Evolutionary conservation across 2,329 filamentous ascomycete genomes (phyloP).

Genomic region (Lasiodiplodia gonubiensis): DNA sequence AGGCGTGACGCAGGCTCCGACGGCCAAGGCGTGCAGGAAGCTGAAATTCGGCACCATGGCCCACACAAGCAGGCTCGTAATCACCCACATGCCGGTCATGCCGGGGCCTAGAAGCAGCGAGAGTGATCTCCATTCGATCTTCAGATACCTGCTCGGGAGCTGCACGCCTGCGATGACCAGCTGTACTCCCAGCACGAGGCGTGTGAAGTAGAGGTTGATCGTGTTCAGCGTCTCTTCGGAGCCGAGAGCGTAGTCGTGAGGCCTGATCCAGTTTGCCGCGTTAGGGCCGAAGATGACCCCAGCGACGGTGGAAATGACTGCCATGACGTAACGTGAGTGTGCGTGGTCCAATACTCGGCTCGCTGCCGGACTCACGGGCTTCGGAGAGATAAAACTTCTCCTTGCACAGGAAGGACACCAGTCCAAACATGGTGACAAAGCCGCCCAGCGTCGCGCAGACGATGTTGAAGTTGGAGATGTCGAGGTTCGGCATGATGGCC

Average conservation of each 20-base stretch:
- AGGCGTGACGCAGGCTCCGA: constrained; percentile 88
- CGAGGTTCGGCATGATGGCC: constrained; percentile 63
- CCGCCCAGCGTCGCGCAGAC: constrained; percentile 80
- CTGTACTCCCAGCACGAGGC: constrained; percentile 88
- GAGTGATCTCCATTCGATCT: constrained; percentile 78
- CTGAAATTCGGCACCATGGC: constrained; percentile 71
- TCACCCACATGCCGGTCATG: constrained; percentile 87
- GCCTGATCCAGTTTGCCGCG: constrained; percentile 76
- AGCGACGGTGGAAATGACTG: constrained; percentile 82
- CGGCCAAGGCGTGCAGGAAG: constrained; percentile 78
- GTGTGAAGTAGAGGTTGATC: constrained; percentile 82
- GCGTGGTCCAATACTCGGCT: neutral
- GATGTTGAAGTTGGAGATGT: constrained; percentile 80
- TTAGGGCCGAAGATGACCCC: constrained; percentile 80
- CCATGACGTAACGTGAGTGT: constrained; percentile 1
- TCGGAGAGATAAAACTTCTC: constrained; percentile 91
- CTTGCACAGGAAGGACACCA: constrained; percentile 88
- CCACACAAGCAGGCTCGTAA: constrained; percentile 80
- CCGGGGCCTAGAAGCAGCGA: constrained; percentile 78
- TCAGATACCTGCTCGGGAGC: constrained; percentile 80
- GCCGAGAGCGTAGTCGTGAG: constrained; percentile 70
- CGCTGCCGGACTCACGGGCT: constrained; percentile 66
- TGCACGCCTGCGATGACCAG: constrained; percentile 88
- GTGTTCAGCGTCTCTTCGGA: constrained; percentile 65
- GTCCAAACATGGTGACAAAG: constrained; percentile 86